Percentiles rank a stretch among this genome's conserved stretches.
Evolutionary conservation across 2,329 filamentous ascomycete genomes (phyloP).

Genomic region (Pseudogymnoascus sp.): DNA sequence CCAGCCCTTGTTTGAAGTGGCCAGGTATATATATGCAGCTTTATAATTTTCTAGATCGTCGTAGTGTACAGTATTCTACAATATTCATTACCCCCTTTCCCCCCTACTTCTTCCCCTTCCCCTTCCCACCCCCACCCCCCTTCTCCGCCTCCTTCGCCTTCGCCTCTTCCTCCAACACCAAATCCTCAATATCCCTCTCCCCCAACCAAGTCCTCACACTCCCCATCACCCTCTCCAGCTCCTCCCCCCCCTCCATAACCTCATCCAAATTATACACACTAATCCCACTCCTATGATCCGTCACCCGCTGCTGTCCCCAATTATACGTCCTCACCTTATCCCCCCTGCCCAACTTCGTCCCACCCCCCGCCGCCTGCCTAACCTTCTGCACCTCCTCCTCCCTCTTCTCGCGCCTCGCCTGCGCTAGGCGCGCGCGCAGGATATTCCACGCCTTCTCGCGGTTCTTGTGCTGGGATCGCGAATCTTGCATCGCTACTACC

Average conservation of each 20-base stretch:
- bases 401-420: constrained; percentile 68
- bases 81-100: neutral
- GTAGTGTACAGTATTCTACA: neutral
- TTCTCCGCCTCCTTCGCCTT: constrained; percentile 12
- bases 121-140: neutral
- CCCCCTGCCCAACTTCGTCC: constrained; percentile 75
- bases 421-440: constrained; percentile 72
- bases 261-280: constrained; percentile 58
- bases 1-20: neutral
- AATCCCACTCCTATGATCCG: constrained; percentile 61
- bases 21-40: neutral
- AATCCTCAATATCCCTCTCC: constrained; percentile 54
- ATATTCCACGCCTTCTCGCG: constrained; percentile 80
- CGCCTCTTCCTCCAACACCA: constrained; percentile 44
- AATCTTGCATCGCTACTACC: constrained; percentile 86
- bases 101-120: neutral
- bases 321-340: constrained; percentile 86
- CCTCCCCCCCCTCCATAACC: constrained; percentile 56
- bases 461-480: constrained; percentile 82
- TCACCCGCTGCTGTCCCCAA: constrained; percentile 61
- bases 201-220: constrained; percentile 60
- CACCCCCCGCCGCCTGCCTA: constrained; percentile 69
- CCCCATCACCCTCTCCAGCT: constrained; percentile 57
- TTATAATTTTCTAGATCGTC: neutral
- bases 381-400: constrained; percentile 72